Percentiles rank a stretch among this genome's conserved stretches.
Evolutionary conservation across 73 alveolate genomes (phyloP).

Genomic region (Paramecium primaurelia): DNA sequence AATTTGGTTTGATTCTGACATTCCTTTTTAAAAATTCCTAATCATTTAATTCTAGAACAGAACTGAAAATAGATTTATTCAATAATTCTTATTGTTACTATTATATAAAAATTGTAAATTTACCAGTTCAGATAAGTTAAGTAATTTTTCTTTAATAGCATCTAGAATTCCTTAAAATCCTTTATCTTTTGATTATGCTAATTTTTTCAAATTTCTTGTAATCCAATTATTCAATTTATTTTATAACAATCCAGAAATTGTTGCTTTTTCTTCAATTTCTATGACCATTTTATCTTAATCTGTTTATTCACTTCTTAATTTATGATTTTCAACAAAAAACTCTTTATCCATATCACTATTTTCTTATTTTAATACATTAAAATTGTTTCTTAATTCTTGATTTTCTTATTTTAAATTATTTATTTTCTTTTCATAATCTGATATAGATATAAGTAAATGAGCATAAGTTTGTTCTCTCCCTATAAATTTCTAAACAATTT

Average conservation of each 20-base stretch:
- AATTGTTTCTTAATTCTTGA: not conserved
- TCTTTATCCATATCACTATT: constrained; percentile 47
- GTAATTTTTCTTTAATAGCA: not conserved
- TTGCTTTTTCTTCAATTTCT: constrained; percentile 23
- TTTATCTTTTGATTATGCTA: not conserved
- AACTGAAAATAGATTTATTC: not conserved
- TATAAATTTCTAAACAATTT: constrained; percentile 50
- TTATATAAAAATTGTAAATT: not conserved
- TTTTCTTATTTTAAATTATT: constrained; percentile 2
- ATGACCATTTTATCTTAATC: not conserved
- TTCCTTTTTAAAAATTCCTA: not conserved
- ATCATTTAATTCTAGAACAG: not conserved
- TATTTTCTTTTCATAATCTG: constrained; percentile 58
- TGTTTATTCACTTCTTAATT: not conserved
- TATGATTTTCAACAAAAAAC: not conserved
- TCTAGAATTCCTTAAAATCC: not conserved
- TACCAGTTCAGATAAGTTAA: not conserved
- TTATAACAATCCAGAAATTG: not conserved
- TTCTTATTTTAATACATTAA: constrained; percentile 33
- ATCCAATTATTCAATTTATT: constrained; percentile 26
- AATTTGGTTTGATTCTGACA: not conserved
- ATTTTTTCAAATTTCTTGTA: not conserved
- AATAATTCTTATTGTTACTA: constrained; percentile 27
- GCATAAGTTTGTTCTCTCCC: constrained; percentile 57
- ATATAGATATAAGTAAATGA: constrained; percentile 44